Percentiles rank a stretch among this genome's conserved stretches.
Conservation (phyloP, 805 yeast species). For the Cyberlindnera saturnus region DNA sequence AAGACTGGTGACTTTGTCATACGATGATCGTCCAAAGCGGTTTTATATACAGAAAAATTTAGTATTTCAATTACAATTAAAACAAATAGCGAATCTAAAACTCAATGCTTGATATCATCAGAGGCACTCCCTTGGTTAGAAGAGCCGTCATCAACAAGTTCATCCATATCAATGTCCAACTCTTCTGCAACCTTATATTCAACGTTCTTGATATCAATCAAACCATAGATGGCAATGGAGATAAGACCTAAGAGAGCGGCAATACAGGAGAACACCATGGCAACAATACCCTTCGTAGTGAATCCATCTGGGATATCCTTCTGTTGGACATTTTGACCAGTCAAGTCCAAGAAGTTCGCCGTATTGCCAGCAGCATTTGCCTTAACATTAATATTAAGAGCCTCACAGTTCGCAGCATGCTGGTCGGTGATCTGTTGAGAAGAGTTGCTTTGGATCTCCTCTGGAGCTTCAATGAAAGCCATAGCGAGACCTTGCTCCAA, state of each 20-base stretch:
- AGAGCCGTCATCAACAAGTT: constrained; percentile 4
- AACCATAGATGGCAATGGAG: constrained; percentile 77
- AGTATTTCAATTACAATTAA: background rate
- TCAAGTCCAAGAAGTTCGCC: constrained; percentile 53
- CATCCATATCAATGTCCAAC: constrained; percentile 14
- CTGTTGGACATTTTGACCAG: constrained; percentile 69
- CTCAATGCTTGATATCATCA: constrained; percentile 1
- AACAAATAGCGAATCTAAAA: background rate
- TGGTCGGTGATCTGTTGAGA: constrained; percentile 55
- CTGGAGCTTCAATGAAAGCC: constrained; percentile 78
- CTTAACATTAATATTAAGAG: constrained; percentile 40
- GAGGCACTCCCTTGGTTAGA: constrained; percentile 1
- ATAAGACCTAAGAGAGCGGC: constrained; percentile 80
- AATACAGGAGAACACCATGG: constrained; percentile 83
- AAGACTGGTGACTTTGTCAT: constrained; percentile 46
- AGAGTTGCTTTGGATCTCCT: constrained; percentile 46
- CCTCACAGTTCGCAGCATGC: constrained; percentile 55
- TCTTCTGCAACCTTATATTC: constrained; percentile 48
- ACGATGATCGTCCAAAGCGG: background rate
- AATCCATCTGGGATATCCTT: constrained; percentile 75
- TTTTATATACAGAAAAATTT: background rate
- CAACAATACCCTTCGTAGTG: constrained; percentile 93
- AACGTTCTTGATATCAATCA: constrained; percentile 69
- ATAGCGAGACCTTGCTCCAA: constrained; percentile 89
- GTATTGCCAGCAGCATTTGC: constrained; percentile 93